Evolutionary conservation across 148 eudicot genomes (phyloP).

Genomic region (Fallopia convolvulus): DNA sequence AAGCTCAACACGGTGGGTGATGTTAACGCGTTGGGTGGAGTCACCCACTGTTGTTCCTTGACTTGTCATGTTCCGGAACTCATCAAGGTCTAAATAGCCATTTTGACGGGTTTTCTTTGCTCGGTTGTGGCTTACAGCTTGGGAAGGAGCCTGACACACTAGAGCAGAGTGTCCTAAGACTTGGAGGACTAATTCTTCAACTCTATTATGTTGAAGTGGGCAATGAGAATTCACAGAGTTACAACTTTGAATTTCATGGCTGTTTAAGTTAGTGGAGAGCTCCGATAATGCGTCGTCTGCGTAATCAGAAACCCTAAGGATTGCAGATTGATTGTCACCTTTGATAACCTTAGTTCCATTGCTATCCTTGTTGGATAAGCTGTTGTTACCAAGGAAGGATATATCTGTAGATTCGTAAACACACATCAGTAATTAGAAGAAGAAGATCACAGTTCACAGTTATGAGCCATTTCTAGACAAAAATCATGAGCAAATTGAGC

Average conservation of each 20-base stretch:
- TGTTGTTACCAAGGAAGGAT: background rate
- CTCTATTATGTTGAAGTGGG: conserved; percentile 22
- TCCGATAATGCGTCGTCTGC: conserved; percentile 25
- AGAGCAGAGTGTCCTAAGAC: conserved; percentile 35
- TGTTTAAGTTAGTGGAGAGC: conserved; percentile 27
- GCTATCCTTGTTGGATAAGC: background rate
- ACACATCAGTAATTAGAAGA: background rate
- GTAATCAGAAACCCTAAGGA: conserved; percentile 18
- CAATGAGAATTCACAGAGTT: conserved; percentile 21
- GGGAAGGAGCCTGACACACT: conserved; percentile 33
- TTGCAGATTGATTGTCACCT: conserved; percentile 15
- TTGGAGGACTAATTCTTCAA: conserved; percentile 34
- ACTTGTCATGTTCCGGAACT: conserved; percentile 27
- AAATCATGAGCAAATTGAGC: background rate
- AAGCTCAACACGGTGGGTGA: conserved; percentile 75
- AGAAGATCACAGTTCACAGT: background rate
- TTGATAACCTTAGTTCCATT: background rate
- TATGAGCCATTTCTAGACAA: background rate
- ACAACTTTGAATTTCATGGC: conserved; percentile 9
- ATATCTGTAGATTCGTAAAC: background rate
- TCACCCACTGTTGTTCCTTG: conserved; percentile 27
- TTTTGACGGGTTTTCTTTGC: background rate
- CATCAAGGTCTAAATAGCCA: conserved; percentile 43
- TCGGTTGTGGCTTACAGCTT: conserved; percentile 16
- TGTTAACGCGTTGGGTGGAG: conserved; percentile 32